Evolutionary conservation across 805 yeast species (phyloP), one percentile per base, ranked within the genome.

Genomic region (Schwanniomyces pseudopolymorphus): DNA sequence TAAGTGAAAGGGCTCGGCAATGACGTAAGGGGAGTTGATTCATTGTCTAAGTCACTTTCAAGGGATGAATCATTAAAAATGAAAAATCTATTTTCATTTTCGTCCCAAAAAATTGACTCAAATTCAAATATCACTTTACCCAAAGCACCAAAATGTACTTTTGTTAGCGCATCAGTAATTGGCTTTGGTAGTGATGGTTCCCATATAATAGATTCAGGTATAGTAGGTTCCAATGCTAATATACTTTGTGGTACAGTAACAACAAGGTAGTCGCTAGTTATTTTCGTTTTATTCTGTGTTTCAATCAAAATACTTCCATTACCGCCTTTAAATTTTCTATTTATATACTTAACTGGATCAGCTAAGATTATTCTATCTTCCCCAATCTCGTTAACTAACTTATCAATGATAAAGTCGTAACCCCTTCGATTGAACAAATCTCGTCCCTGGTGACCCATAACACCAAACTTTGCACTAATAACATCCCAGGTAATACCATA

Each of bases 231-330:
- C 3, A 79, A 55, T 46, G 78, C 79, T 31, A 89, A 66, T 3
- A 86, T 75, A 28, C 91, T 85, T 50, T 85, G 85, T 0, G 97
- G 96, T 4, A 87, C 80, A 0, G 96, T 83, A 5, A 88, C 85
- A 11, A 90, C 73, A 24, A 81, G 69, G 58, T 80, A 85, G 40
- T 86, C 82, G 25, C 82, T 74, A 2, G 53, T 51, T 27, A 70
- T 62, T 4, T 38, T 49, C 2, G 50, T 45, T 2, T 75, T 74
- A 6, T 61, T 52, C 0, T 50, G 57, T 0, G 79, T 68, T 8
- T 60, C 64, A 1, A 79, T 68, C 1, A 50, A 26, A 7, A 67
- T 64, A n/a, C 42, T 45, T 16, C 50, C 48, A 24, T 44, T 38
- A 2, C 33, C 42, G 8, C 53, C 55, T 11, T 46, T 53, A n/a